These are phyloP conservation scores for Oligophagozyma castellii DNA, from an alignment of 1,139 yeast species.

Conservation along the genomic window DNA sequence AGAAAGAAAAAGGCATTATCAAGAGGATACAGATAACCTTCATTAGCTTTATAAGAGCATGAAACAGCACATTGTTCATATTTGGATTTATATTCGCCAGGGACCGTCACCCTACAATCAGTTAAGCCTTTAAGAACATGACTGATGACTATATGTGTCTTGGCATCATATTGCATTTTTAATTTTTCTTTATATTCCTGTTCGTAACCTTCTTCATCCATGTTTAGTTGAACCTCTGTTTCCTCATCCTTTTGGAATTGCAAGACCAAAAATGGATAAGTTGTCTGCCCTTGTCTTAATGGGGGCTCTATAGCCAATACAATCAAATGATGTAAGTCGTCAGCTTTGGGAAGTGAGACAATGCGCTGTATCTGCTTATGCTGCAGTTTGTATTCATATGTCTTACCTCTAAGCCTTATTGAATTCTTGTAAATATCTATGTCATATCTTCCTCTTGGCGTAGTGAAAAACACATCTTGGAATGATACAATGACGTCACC, in stretches of 20 bases:
- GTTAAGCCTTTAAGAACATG: slow-evolving; percentile 86
- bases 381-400: slow-evolving; percentile 92
- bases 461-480: slow-evolving; percentile 79
- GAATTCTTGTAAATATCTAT: slow-evolving; percentile 85
- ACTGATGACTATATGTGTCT: slow-evolving; percentile 77
- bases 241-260: slow-evolving; percentile 88
- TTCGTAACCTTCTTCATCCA: slow-evolving; percentile 72
- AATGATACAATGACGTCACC: slow-evolving; percentile 97
- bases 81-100: slow-evolving; percentile 71
- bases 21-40: slow-evolving; percentile 81
- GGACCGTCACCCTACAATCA: slow-evolving; percentile 71
- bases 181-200: slow-evolving; percentile 64
- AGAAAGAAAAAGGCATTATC: slow-evolving; percentile 85
- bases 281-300: slow-evolving; percentile 84
- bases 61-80: slow-evolving; percentile 72
- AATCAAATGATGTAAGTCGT: slow-evolving; percentile 78
- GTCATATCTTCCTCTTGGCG: slow-evolving; percentile 98
- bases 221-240: slow-evolving; percentile 76
- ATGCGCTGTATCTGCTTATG: slow-evolving; percentile 83
- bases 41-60: slow-evolving; percentile 89
- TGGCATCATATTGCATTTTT: slow-evolving; percentile 64
- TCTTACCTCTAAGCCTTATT: slow-evolving; percentile 88
- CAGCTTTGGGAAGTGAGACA: slow-evolving; percentile 86
- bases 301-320: slow-evolving; percentile 94
- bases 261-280: slow-evolving; percentile 82